A percentile compares a stretch with the other conserved stretches of the same genome.
Evolutionary conservation across 116 monocot species (phyloP).

Genomic region (Cymodocea nodosa): DNA sequence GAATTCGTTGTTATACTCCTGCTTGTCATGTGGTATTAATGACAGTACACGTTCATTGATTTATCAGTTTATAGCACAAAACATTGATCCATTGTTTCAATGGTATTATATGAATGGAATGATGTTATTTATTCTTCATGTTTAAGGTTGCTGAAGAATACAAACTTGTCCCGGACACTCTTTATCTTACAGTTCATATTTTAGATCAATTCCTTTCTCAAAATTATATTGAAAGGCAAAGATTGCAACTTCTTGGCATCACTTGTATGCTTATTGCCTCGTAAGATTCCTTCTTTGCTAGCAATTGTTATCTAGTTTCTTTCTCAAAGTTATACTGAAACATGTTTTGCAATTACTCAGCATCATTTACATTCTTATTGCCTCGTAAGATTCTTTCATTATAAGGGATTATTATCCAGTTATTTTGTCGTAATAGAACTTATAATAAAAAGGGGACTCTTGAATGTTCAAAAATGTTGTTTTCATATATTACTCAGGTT

Average conservation of each 20-base stretch:
- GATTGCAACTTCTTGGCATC: constrained; percentile 84
- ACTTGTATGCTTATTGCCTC: constrained; percentile 95
- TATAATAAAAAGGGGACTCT: too few species aligned
- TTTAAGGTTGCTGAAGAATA: constrained; percentile 93
- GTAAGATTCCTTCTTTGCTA: constrained; percentile 33
- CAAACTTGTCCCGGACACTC: constrained; percentile 84
- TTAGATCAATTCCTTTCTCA: constrained; percentile 76
- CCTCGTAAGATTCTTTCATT: too few species aligned
- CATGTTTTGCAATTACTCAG: background rate
- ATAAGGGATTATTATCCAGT: too few species aligned
- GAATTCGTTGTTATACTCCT: too few species aligned
- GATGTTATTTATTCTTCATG: background rate
- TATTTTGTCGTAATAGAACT: too few species aligned
- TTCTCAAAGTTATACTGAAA: background rate
- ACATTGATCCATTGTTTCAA: too few species aligned
- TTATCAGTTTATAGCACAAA: too few species aligned
- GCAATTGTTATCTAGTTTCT: background rate
- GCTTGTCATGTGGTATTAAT: too few species aligned
- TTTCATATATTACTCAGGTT: too few species aligned
- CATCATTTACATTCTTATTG: background rate
- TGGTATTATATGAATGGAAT: background rate
- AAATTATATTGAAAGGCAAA: constrained; percentile 65
- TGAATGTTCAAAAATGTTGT: too few species aligned
- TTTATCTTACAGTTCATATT: constrained; percentile 70
- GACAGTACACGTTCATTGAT: too few species aligned